A percentile compares a stretch with the other conserved stretches of the same genome.
These are phyloP conservation scores for Xylariaceae sp. DNA, from an alignment of 2,329 filamentous ascomycete species.

Conservation along the genomic window DNA sequence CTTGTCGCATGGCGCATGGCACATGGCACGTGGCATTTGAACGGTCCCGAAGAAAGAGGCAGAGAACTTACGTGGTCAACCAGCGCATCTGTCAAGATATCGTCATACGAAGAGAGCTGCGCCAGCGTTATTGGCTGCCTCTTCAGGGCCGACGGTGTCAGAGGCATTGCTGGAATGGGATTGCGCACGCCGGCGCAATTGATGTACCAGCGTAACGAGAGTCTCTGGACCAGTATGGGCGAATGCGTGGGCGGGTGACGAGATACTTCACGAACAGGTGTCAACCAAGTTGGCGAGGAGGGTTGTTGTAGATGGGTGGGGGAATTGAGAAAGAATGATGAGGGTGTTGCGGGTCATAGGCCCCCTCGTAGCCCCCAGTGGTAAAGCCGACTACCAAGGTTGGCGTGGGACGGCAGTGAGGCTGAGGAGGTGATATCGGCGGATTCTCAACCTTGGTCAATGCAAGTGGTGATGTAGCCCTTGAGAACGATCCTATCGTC, in stretches of 20 bases:
- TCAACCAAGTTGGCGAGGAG: too few relatives aligned
- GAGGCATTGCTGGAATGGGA: constrained; percentile 28
- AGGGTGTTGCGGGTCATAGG: constrained; percentile 4
- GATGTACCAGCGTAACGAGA: too few relatives aligned
- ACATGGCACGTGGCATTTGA: constrained; percentile 2
- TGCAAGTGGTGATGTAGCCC: too few relatives aligned
- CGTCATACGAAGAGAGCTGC: constrained; percentile 88
- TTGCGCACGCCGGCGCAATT: too few relatives aligned
- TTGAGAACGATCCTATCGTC: too few relatives aligned
- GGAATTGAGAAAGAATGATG: constrained; percentile 6
- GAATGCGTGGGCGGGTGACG: too few relatives aligned
- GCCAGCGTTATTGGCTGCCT: constrained; percentile 74
- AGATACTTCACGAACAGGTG: too few relatives aligned
- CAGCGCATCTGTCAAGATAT: constrained; percentile 88
- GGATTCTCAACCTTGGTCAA: too few relatives aligned
- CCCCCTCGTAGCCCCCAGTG: neutral
- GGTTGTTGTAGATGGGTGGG: neutral
- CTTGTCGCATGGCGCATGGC: constrained; percentile 5
- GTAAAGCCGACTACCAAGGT: neutral
- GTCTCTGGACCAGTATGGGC: too few relatives aligned
- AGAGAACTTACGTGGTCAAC: constrained; percentile 91
- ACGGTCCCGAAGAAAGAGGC: too few relatives aligned
- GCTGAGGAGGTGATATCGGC: too few relatives aligned
- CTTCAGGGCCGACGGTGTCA: constrained; percentile 34
- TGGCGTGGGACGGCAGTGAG: constrained; percentile 1